Conservation (phyloP, 2,329 filamentous ascomycete genomes). For the Ilyonectria destructans region DNA sequence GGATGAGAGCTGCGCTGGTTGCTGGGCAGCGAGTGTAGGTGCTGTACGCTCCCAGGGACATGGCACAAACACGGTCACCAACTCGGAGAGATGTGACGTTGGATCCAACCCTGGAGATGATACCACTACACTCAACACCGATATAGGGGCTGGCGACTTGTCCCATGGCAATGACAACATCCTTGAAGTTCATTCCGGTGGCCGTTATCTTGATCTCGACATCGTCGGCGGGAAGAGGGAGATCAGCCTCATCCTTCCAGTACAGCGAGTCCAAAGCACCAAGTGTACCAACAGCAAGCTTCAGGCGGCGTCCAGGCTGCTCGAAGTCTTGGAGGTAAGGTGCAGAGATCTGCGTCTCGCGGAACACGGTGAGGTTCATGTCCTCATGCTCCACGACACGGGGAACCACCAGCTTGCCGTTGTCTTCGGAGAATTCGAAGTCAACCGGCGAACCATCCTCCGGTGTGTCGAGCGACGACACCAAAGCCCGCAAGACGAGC, state of each 20-base stretch:
- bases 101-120: slow-evolving; percentile 59
- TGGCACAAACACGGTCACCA: slow-evolving; percentile 36
- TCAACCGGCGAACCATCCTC: slow-evolving; percentile 44
- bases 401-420: slow-evolving; percentile 50
- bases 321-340: slow-evolving; percentile 58
- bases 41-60: slow-evolving; percentile 36
- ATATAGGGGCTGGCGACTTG: slow-evolving; percentile 54
- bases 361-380: slow-evolving; percentile 49
- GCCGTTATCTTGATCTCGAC: slow-evolving; percentile 62
- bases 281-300: slow-evolving; percentile 57
- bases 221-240: slow-evolving; percentile 54
- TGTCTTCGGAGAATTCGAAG: slow-evolving; percentile 51
- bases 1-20: slow-evolving; percentile 50
- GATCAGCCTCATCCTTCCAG: slow-evolving; percentile 55
- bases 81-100: slow-evolving; percentile 21
- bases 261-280: slow-evolving; percentile 59
- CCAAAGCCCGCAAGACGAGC: slow-evolving; percentile 52
- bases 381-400: slow-evolving; percentile 47
- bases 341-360: slow-evolving; percentile 42
- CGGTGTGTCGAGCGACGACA: slow-evolving; percentile 38
- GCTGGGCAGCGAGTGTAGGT: slow-evolving; percentile 58
- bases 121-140: slow-evolving; percentile 60
- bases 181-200: slow-evolving; percentile 63
- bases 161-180: slow-evolving; percentile 62
- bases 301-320: slow-evolving; percentile 53